These are phyloP conservation scores for Chondrostereum purpureum DNA, from an alignment of 1,284 basidiomycete genomes.

Conservation along the genomic window DNA sequence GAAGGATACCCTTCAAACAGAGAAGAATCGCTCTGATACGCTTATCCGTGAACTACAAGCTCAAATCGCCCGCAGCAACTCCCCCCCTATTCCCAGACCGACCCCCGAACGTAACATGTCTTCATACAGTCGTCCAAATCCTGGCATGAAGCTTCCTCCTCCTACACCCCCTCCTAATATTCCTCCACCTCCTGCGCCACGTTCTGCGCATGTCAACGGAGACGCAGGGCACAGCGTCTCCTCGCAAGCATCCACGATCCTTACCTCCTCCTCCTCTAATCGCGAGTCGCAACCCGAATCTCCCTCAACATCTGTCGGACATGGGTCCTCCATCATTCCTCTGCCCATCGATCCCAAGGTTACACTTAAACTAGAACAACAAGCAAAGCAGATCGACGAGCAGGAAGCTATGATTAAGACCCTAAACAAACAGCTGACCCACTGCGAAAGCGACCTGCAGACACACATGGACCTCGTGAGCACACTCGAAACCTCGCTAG, in stretches of 20 bases:
- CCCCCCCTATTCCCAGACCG: slow-evolving; percentile 41
- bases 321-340: slow-evolving; percentile 29
- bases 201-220: slow-evolving; percentile 34
- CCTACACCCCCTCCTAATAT: slow-evolving; percentile 84
- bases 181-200: slow-evolving; percentile 80
- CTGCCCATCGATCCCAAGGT: slow-evolving; percentile 47
- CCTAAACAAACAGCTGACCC: slow-evolving; percentile 84
- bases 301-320: slow-evolving; percentile 58
- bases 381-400: slow-evolving; percentile 71
- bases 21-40: slow-evolving; percentile 63
- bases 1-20: slow-evolving; percentile 67
- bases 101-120: slow-evolving; percentile 45
- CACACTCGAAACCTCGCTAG: slow-evolving; percentile 76
- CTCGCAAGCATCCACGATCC: slow-evolving; percentile 46
- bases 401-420: slow-evolving; percentile 88
- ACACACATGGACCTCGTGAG: slow-evolving; percentile 87
- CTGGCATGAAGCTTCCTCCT: slow-evolving; percentile 75
- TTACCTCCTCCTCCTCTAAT: slow-evolving; percentile 52
- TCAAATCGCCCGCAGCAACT: slow-evolving; percentile 59
- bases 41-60: slow-evolving; percentile 70
- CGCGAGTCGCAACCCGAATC: slow-evolving; percentile 62
- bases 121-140: slow-evolving; percentile 48
- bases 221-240: slow-evolving; percentile 46
- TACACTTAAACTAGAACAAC: slow-evolving; percentile 58
- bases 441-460: slow-evolving; percentile 86